These are phyloP conservation scores for Fusarium scirpi DNA, from an alignment of 2,329 filamentous ascomycete species.

Conservation along the genomic window DNA sequence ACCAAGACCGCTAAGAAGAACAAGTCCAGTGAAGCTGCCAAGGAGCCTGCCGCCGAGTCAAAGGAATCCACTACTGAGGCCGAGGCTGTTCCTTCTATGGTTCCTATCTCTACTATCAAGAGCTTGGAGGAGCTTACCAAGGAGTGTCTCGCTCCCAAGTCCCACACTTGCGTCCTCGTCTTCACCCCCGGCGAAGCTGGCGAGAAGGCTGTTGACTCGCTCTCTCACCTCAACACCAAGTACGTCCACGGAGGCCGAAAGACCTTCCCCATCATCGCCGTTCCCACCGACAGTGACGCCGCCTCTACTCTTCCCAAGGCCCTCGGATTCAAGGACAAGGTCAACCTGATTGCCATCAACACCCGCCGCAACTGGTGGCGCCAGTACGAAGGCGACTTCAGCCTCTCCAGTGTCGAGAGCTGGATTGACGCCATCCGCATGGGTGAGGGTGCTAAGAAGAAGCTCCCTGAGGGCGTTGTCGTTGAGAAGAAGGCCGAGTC, in stretches of 20 bases:
- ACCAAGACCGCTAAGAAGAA: slow-evolving; percentile 51
- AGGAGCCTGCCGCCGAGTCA: slow-evolving; percentile 45
- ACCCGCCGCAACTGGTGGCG: slow-evolving; percentile 89
- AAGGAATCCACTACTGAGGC: slow-evolving; percentile 39
- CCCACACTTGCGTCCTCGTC: slow-evolving; percentile 85
- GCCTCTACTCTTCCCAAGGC: slow-evolving; percentile 57
- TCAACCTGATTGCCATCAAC: slow-evolving; percentile 86
- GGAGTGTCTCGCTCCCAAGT: slow-evolving; percentile 79
- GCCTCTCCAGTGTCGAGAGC: slow-evolving; percentile 73
- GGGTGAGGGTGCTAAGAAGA: slow-evolving; percentile 85
- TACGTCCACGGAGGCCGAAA: slow-evolving; percentile 74
- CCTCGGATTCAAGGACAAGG: slow-evolving; percentile 70
- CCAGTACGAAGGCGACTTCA: slow-evolving; percentile 73
- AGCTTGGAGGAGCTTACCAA: slow-evolving; percentile 73
- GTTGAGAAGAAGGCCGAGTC: slow-evolving; percentile 49
- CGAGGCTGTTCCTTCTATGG: slow-evolving; percentile 56
- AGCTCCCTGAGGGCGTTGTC: slow-evolving; percentile 73
- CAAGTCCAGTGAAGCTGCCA: slow-evolving; percentile 46
- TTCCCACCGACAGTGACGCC: slow-evolving; percentile 65
- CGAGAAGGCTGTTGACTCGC: slow-evolving; percentile 69
- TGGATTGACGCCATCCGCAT: slow-evolving; percentile 95
- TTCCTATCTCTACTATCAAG: slow-evolving; percentile 74
- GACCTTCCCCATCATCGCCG: slow-evolving; percentile 85
- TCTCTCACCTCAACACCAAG: slow-evolving; percentile 82
- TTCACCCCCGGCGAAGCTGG: slow-evolving; percentile 70